Conservation (phyloP, 495 filamentous ascomycete species). For the Penicillium crystallinum region DNA sequence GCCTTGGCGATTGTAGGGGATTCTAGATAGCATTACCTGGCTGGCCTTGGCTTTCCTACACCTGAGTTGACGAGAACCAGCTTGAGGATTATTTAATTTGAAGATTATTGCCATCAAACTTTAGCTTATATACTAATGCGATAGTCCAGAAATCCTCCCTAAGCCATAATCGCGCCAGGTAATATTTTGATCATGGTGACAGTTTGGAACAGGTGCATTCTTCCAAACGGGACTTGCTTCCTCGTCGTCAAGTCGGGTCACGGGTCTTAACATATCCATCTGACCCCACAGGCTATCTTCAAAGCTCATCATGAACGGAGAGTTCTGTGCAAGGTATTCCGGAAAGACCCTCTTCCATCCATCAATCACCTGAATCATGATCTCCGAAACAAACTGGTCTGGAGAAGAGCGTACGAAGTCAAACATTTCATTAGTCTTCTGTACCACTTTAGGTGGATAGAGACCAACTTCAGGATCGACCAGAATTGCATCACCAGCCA, state of each 20-base stretch:
- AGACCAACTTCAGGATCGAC: constrained; percentile 22
- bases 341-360: constrained; percentile 27
- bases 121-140: background rate
- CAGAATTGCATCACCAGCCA: constrained; percentile 18
- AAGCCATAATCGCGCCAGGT: constrained; percentile 8
- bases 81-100: background rate
- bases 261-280: constrained; percentile 19
- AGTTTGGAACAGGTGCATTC: constrained; percentile 21
- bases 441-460: constrained; percentile 18
- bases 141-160: background rate
- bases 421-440: constrained; percentile 10
- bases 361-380: constrained; percentile 23
- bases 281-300: constrained; percentile 20
- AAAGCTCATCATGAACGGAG: constrained; percentile 25
- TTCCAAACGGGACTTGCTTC: constrained; percentile 23
- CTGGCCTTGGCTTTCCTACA: background rate
- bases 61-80: background rate
- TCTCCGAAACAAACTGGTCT: constrained; percentile 27
- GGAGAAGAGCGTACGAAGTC: constrained; percentile 9
- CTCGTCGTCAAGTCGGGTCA: constrained; percentile 19
- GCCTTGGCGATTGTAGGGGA: too few species aligned
- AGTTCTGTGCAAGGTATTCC: constrained; percentile 18
- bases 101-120: background rate
- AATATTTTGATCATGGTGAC: constrained; percentile 16
- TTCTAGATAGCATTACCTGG: too few species aligned